Percentiles rank a stretch among this genome's conserved stretches.
phyloP scores from a whole-genome alignment of 2,329 filamentous ascomycete species.

The Alternaria metachromatica region DNA sequence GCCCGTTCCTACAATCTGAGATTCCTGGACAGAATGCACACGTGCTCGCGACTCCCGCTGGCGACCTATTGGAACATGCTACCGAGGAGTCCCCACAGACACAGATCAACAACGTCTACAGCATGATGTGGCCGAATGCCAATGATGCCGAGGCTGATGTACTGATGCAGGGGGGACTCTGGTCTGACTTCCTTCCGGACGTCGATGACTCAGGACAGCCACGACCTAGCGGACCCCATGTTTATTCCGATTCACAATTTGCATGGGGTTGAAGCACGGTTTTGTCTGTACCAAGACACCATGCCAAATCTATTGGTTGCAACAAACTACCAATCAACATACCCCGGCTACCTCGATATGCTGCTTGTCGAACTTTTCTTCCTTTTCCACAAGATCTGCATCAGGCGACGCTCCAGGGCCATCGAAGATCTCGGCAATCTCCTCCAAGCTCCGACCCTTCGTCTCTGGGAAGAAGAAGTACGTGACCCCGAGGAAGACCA shows the following conservation, averaged over 20 bases:
- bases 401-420: conserved; percentile 1
- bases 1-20: conserved; percentile 20
- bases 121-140: conserved; percentile 27
- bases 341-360: neutral
- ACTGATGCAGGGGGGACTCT: conserved; percentile 23
- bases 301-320: neutral
- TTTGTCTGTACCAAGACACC: too few relatives aligned
- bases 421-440: conserved; percentile 29
- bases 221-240: neutral
- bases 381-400: neutral
- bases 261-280: neutral
- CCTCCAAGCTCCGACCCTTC: conserved; percentile 26
- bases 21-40: neutral
- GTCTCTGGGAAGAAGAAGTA: conserved; percentile 38
- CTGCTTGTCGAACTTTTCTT: neutral
- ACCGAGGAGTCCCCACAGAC: conserved; percentile 23
- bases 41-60: conserved; percentile 4
- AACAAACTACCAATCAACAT: neutral
- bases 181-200: conserved; percentile 17
- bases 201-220: neutral
- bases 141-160: conserved; percentile 21
- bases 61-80: conserved; percentile 7
- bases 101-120: conserved; percentile 23
- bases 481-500: conserved; percentile 27
- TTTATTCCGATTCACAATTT: neutral